Percentiles rank a stretch among this genome's conserved stretches.
Evolutionary conservation across 2,329 filamentous ascomycete genomes (phyloP).

Genomic region (Colletotrichum lindemuthianum): DNA sequence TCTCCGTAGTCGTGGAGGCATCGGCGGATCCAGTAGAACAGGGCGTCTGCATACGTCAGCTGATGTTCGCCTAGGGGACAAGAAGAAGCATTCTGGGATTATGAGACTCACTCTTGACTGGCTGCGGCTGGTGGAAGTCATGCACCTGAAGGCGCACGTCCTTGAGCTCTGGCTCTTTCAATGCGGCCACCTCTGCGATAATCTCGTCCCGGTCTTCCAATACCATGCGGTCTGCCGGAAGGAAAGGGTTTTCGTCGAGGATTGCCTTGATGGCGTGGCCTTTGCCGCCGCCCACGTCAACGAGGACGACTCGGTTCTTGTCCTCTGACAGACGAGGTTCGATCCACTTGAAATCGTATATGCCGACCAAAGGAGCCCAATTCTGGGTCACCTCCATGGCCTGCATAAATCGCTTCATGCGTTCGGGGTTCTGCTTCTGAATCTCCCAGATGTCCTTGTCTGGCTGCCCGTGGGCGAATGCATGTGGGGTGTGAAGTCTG

Average conservation of each 20-base stretch:
- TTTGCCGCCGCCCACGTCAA: constrained; percentile 48
- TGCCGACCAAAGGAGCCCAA: constrained; percentile 39
- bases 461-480: constrained; percentile 43
- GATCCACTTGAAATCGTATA: constrained; percentile 47
- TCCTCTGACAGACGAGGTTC: constrained; percentile 15
- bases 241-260: constrained; percentile 20
- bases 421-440: constrained; percentile 38
- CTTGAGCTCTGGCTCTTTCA: constrained; percentile 12
- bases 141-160: constrained; percentile 9
- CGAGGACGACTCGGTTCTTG: constrained; percentile 39
- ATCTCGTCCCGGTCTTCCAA: constrained; percentile 39
- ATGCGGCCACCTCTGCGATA: constrained; percentile 15
- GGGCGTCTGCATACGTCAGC: constrained; percentile 41
- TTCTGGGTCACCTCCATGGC: constrained; percentile 42
- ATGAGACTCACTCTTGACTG: constrained; percentile 28
- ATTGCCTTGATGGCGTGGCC: constrained; percentile 41
- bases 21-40: constrained; percentile 49
- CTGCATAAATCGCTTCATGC: constrained; percentile 41
- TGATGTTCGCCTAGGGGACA: constrained; percentile 2
- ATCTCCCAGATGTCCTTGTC: constrained; percentile 47
- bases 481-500: constrained; percentile 40
- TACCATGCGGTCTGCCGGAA: constrained; percentile 22
- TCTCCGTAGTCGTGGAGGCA: constrained; percentile 52
- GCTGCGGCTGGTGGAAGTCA: constrained; percentile 39
- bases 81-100: not conserved